Conservation (phyloP, 257 asterid genomes). For the Solanum etuberosum region DNA sequence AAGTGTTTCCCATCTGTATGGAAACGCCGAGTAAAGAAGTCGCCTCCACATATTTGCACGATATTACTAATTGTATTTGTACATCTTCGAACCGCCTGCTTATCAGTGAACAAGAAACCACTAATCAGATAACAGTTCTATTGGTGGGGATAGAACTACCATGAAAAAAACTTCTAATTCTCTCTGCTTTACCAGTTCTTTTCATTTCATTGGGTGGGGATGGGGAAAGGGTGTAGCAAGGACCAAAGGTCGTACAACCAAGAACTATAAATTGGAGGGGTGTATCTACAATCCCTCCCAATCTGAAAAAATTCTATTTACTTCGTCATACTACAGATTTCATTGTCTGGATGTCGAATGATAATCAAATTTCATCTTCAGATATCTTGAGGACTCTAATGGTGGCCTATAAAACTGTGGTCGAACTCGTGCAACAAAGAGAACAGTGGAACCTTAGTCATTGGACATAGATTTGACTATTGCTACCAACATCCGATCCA, state of each 20-base stretch:
- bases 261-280: background rate
- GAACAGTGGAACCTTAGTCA: background rate
- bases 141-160: background rate
- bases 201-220: background rate
- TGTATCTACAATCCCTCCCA: background rate
- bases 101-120: background rate
- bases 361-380: background rate
- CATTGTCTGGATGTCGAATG: background rate
- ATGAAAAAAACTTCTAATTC: background rate
- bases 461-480: background rate
- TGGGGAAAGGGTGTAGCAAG: background rate
- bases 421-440: background rate
- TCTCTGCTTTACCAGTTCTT: background rate
- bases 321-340: background rate
- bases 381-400: background rate
- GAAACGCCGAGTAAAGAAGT: slow-evolving; percentile 89
- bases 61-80: slow-evolving; percentile 35
- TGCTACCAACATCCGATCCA: background rate
- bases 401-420: background rate
- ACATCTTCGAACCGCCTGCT: slow-evolving; percentile 73
- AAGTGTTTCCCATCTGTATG: slow-evolving; percentile 64
- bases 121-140: background rate
- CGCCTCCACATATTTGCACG: slow-evolving; percentile 77
- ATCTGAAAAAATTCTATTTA: background rate
- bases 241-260: background rate